A percentile compares a stretch with the other conserved stretches of the same genome.
Evolutionary conservation across 495 filamentous ascomycete genomes (phyloP).

Genomic region (Neurospora sp.): DNA sequence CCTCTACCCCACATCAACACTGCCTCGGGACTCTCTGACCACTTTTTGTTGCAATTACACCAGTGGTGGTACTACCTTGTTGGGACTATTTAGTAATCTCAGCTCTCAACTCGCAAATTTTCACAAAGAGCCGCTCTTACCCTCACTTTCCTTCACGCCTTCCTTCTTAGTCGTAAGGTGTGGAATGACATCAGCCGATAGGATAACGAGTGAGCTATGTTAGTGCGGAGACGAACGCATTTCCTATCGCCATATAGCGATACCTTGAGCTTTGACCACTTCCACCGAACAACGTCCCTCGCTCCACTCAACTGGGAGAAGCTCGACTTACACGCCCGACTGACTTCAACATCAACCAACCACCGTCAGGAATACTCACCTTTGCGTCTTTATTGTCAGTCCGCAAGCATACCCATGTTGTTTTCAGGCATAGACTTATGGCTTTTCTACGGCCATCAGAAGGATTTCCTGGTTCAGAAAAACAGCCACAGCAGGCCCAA

Average conservation of each 20-base stretch:
- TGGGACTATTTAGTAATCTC: background rate
- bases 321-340: background rate
- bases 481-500: background rate
- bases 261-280: background rate
- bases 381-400: background rate
- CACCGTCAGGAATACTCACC: background rate
- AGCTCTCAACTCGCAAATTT: background rate
- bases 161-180: background rate
- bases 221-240: background rate
- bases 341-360: background rate
- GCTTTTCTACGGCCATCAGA: background rate
- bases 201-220: background rate
- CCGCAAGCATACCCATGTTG: background rate
- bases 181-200: background rate
- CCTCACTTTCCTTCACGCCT: background rate
- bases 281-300: background rate
- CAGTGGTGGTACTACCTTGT: background rate
- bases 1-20: conserved; percentile 22
- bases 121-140: background rate
- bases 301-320: background rate
- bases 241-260: background rate
- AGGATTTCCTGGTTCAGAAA: background rate
- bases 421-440: background rate
- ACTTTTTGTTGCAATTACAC: background rate
- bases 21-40: background rate